Evolutionary conservation across 1,284 basidiomycete genomes (phyloP), one percentile per base, ranked within the genome.

Genomic region (Ceratobasidium sp.): DNA sequence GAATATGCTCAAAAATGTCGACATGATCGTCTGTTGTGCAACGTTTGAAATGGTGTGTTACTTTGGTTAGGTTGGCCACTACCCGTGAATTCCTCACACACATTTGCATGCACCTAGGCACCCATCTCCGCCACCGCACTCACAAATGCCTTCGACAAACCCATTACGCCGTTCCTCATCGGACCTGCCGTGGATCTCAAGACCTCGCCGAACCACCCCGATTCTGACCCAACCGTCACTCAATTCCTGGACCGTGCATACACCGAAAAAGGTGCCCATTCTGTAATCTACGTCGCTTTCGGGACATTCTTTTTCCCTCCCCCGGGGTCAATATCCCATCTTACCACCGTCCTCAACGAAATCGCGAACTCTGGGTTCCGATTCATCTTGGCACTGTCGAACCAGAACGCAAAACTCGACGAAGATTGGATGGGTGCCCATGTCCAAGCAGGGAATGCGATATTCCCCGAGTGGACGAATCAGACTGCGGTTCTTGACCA

Each of bases 161-260:
- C 60, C 11, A 3, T 66, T 13, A 23, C n/a, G 6, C 23, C 50
- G 2, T 66, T 66, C 29, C 54, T 36, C 30, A 39, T 50, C 3
- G 60, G 60, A 14, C 52, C 50, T 5, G 50, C 50, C 3, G 52
- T 41, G 0, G 60, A 66, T 30, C 25, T 54, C n/a, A n/a, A n/a
- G n/a, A 39, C 60, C 23, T 11, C 39, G 11, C 7, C 50, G 11
- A 21, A 19, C 13, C 19, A 11, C 4, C 21, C 27, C 19, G 30
- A 69, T 23, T 6, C 42, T n/a, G 19, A 16, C 5, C 19, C 42
- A 6, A 58, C 59, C 0, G 39, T 41, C 16, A 21, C 49, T 6
- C 33, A n/a, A 11, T 70, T 70, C 53, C 53, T 70, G 41, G 46
- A 66, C 59, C 30, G 47, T 19, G 50, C 59, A 53, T 64, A 56